Base-by-base conservation (phyloP, 2,329 filamentous ascomycete species). In the Colletotrichum cuscutae region DNA sequence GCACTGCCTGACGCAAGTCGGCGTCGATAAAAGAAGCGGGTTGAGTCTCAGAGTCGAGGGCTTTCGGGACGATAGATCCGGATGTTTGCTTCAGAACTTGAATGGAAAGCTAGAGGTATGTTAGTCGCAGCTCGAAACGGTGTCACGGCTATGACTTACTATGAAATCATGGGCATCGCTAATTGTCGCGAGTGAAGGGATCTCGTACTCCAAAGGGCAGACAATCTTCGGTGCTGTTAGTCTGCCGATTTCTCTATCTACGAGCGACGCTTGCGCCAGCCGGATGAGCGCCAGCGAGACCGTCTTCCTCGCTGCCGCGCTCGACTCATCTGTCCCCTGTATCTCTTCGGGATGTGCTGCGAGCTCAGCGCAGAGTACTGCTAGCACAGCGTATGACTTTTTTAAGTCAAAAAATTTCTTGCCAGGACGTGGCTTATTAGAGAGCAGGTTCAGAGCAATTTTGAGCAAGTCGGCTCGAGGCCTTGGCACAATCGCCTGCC, bases 161-260 rank as follows among this genome's bases (percentile, higher is more conserved):
- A 81, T 83, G 63, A 86, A 74, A 74, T 88, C 86, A 5, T 80
- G 83, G 30, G 79, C 79, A 46, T 81, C 78, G 12, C 32, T 12
- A 0, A 35, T 12, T 35, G 32, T 35, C 32, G 78, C 76, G 24
- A 83, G 73, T 1, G 76, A 73, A 0, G 80, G 77, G 65, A 80
- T 78, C 8, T 81, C 80, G 13, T 83, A 77, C n/a, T 83, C 79
- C 32, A 86, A 77, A 49, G 84, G 81, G n/a, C 84, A 81, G 9
- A 85, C 78, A 19, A 88, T 79, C 59, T 86, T 86, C 5, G 84
- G 84, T 2, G 81, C 77, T 15, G 82, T 82, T 32, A 88, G 76
- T 46, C 84, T 82, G 13, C 81, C 81, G 49, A 86, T 78, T 8
- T 80, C 75, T 53, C 77, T 75, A 26, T 75, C 77, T 19, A 73